Evolutionary conservation across 257 asterid genomes (phyloP).

Genomic region (Jaltomata sinuosa): DNA sequence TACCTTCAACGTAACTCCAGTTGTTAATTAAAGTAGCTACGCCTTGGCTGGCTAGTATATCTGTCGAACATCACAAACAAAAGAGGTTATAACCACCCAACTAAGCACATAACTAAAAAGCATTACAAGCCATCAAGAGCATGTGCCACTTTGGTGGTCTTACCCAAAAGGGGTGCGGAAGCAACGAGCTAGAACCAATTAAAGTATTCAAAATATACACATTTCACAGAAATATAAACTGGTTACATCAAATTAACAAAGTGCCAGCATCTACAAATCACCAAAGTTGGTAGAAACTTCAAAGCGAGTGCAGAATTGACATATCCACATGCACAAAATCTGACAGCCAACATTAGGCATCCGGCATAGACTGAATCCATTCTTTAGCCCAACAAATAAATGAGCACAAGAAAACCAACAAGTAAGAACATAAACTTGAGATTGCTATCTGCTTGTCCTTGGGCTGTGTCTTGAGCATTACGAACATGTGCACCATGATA

Average conservation of each 20-base stretch:
- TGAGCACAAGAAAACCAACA: slow-evolving; percentile 5
- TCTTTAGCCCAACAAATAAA: not conserved
- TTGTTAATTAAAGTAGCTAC: not conserved
- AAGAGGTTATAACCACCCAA: not conserved
- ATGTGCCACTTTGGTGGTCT: not conserved
- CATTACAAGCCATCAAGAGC: not conserved
- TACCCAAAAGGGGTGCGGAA: not conserved
- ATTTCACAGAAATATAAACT: not conserved
- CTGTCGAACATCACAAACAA: not conserved
- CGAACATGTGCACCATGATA: not conserved
- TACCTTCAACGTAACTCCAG: not conserved
- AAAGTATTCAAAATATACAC: not conserved
- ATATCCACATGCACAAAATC: not conserved
- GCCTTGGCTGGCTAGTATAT: not conserved
- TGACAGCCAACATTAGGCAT: not conserved
- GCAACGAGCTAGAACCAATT: not conserved
- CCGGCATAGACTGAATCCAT: not conserved
- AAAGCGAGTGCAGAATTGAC: not conserved
- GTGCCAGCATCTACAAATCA: not conserved
- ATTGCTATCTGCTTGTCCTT: not conserved
- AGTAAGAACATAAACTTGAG: slow-evolving; percentile 2
- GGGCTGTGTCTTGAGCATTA: slow-evolving; percentile 24
- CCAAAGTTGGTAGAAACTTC: not conserved
- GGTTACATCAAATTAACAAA: not conserved
- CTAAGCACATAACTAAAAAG: not conserved